Base-by-base conservation (phyloP, 2,329 filamentous ascomycete species). In the Diplodia sapinea region DNA sequence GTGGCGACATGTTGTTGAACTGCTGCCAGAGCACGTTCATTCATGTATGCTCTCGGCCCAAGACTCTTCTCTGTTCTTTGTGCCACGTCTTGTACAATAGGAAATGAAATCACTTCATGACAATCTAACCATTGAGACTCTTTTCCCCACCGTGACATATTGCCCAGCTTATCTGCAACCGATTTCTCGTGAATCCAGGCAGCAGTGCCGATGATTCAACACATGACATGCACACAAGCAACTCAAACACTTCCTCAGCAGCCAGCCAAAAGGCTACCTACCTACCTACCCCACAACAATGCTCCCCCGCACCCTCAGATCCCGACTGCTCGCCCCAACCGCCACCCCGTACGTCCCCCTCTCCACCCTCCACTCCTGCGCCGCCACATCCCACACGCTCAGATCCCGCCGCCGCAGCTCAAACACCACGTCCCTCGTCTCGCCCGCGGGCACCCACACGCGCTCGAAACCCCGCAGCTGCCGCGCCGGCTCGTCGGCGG, bases 401-500 rank as follows among this genome's bases (percentile, higher is more conserved):
- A 71, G 36, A 55, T 71, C 70, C 51, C 67, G 61, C 36, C 67
- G 59, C 13, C 66, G 40, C 49, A 71, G 33, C 66, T 56, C 40
- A 40, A 69, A 69, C 13, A 8, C 38, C 5, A 68, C 64, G 4
- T 33, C 20, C 31, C 6, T 23, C 40, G 26, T 66, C 54, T 66
- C 62, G 20, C 70, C 70, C 23, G 68, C 29, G 9, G 65, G 56
- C 17, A 71, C 49, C 3, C 54, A 40, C 43, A 70, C 23, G 50
- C 70, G 70, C 17, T 69, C 64, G 63, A 71, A 71, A 2, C 70
- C 70, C 29, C 70, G 47, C 26, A 72, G 65, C 68, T 68, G 66
- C 40, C 54, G 38, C 4, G 57, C 61, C 29, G 70, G 69, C 33
- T 67, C 55, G 13, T 66, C 69, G 15, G 65, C 62, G 1, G 36